Base-by-base conservation (phyloP, 352 stramenopile species). In the Phytophthora meadii region DNA sequence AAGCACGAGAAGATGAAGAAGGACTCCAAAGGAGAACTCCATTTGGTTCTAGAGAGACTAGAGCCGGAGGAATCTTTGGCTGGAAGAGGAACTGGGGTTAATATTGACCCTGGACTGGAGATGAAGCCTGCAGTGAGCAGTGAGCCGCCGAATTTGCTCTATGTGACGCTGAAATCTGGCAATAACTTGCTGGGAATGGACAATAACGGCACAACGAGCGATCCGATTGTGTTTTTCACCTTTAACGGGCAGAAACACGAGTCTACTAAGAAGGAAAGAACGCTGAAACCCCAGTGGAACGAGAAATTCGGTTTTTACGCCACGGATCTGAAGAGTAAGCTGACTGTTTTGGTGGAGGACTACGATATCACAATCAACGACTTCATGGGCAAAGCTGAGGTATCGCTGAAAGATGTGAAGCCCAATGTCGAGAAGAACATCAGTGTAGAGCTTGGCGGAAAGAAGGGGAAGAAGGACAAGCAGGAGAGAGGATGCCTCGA, bases 131-230 rank as follows among this genome's bases (percentile, higher is more conserved):
- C 67, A 24, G 53, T 28, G 14, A 73, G 41, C 44, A 61, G 53
- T 14, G 67, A 82, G 10, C 68, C 79, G 7, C 86, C 83, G 1
- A 94, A 94, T 50, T 51, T 92, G 42, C 60, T 94, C 10, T 85
- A 82, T 36, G 83, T 94, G 46, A 92, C 80, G 46, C 47, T 94
- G 5, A 81, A 90, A 30, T 87, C 82, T 8, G 86, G 82, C 44
- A 90, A 90, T 61, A 76, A 94, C 37, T 61, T 97, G 30, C 77
- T 97, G 15, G 84, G 84, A 0, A 96, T 97, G 84, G 89, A 97
- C 62, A 80, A 85, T 36, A 77, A 92, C 45, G 90, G 87, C 25
- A 92, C 78, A 0, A 88, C 79, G 4, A 95, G 85, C 47, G 93
- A 98, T 52, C 93, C 93, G 9, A 79, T 98, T 14, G 89, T 97